phyloP scores from a whole-genome alignment of 176 grass and related monocot genomes.

The Oryza coarctata region DNA sequence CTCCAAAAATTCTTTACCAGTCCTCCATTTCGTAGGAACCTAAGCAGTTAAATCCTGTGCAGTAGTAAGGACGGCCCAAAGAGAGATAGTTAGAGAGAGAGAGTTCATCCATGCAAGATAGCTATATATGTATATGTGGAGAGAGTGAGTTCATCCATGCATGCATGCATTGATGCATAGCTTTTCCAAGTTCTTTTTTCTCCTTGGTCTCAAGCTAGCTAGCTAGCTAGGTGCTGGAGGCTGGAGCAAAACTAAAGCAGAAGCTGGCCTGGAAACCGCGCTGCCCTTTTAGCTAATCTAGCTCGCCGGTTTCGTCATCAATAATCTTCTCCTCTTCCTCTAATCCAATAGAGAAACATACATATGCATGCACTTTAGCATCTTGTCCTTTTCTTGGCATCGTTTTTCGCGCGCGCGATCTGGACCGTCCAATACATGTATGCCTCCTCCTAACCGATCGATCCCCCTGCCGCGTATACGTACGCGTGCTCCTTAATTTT shows the following conservation, averaged over 20 bases:
- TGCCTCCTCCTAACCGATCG: background rate
- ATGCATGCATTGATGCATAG: background rate
- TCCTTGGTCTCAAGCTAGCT: background rate
- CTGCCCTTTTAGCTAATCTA: constrained; percentile 2
- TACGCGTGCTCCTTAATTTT: background rate
- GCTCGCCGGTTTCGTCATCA: constrained; percentile 7
- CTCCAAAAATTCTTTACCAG: no score
- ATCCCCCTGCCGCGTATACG: background rate
- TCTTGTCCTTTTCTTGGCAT: constrained; percentile 7
- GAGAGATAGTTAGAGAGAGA: background rate
- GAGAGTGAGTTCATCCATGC: background rate
- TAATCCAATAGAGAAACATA: background rate
- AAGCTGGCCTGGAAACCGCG: constrained; percentile 48
- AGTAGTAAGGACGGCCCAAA: background rate
- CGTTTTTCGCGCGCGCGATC: constrained; percentile 24
- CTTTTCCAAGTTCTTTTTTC: background rate
- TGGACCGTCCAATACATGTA: constrained; percentile 24
- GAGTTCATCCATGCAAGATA: background rate
- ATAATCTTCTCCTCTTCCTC: constrained; percentile 4
- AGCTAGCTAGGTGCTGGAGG: background rate
- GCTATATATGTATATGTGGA: no score
- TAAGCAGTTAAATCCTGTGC: background rate
- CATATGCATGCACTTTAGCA: constrained; percentile 36
- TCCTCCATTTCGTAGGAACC: no score
- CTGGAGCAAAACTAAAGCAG: constrained; percentile 32